Percentiles rank a stretch among this genome's conserved stretches.
Evolutionary conservation across 2,329 filamentous ascomycete species (phyloP).

Genomic region (Aspergillus hiratsukae): DNA sequence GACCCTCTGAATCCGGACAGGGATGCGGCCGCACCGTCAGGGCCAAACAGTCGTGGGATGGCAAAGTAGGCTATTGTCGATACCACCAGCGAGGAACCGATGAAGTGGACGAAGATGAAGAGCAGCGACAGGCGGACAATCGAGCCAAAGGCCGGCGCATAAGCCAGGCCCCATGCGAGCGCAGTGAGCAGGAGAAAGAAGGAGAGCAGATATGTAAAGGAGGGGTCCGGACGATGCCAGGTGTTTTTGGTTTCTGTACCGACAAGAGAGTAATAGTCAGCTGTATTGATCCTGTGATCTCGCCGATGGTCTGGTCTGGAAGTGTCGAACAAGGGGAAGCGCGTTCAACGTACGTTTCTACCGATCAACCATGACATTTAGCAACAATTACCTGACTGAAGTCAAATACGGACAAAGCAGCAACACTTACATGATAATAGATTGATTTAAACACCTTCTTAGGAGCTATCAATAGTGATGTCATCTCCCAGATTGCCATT

Average conservation of each 20-base stretch:
- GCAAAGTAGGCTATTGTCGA: slow-evolving; percentile 62
- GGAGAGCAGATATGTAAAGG: slow-evolving; percentile 65
- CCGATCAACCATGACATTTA: neutral
- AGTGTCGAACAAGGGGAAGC: neutral
- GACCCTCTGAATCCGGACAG: slow-evolving; percentile 43
- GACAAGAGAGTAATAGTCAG: neutral
- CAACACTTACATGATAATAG: slow-evolving; percentile 59
- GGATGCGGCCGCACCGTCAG: slow-evolving; percentile 43
- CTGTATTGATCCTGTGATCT: neutral
- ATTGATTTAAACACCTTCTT: slow-evolving; percentile 69
- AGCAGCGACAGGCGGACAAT: slow-evolving; percentile 46
- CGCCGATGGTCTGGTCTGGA: neutral
- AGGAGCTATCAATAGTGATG: slow-evolving; percentile 61
- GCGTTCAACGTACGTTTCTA: slow-evolving; percentile 37
- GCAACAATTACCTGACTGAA: neutral
- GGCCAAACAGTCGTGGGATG: slow-evolving; percentile 58
- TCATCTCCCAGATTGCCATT: slow-evolving; percentile 70
- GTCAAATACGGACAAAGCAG: neutral
- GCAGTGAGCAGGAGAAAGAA: slow-evolving; percentile 58
- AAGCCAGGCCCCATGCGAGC: slow-evolving; percentile 56
- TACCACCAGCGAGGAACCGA: slow-evolving; percentile 55
- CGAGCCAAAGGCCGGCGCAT: slow-evolving; percentile 44
- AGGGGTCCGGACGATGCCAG: slow-evolving; percentile 65
- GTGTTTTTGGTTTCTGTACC: slow-evolving; percentile 62
- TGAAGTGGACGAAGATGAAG: slow-evolving; percentile 56